Percentiles rank a stretch among this genome's conserved stretches.
These are phyloP conservation scores for Neonectria hederae DNA, from an alignment of 2,329 filamentous ascomycete species.

Conservation along the genomic window DNA sequence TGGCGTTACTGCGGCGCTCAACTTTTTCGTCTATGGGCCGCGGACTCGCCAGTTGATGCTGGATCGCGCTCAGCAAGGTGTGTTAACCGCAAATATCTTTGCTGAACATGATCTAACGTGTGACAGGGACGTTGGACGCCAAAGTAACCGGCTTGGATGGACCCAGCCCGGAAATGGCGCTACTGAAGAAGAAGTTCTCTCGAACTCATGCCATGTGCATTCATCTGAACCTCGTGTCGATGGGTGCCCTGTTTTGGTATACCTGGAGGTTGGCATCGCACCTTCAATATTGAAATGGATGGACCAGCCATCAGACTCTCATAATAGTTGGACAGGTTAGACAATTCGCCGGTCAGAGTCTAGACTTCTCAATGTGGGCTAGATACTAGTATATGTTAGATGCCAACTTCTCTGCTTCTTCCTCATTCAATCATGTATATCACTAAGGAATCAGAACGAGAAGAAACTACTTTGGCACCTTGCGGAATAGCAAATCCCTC, in stretches of 20 bases:
- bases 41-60: slow-evolving; percentile 44
- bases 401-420: no score
- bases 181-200: slow-evolving; percentile 45
- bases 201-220: slow-evolving; percentile 54
- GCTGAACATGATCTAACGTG: slow-evolving; percentile 2
- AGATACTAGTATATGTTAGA: no score
- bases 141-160: slow-evolving; percentile 20
- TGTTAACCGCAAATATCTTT: background rate
- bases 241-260: slow-evolving; percentile 46
- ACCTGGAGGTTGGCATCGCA: slow-evolving; percentile 41
- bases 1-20: slow-evolving; percentile 44
- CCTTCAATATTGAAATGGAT: slow-evolving; percentile 22
- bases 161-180: slow-evolving; percentile 25
- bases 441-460: background rate
- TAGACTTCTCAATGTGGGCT: background rate
- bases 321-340: no score
- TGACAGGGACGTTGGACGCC: slow-evolving; percentile 24
- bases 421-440: background rate
- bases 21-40: slow-evolving; percentile 50
- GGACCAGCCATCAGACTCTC: background rate
- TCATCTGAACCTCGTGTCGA: slow-evolving; percentile 51
- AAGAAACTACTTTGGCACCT: background rate
- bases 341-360: background rate
- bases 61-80: slow-evolving; percentile 40
- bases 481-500: background rate